These are phyloP conservation scores for Lactarius indigo DNA, from an alignment of 768 basidiomycete species.

Conservation along the genomic window DNA sequence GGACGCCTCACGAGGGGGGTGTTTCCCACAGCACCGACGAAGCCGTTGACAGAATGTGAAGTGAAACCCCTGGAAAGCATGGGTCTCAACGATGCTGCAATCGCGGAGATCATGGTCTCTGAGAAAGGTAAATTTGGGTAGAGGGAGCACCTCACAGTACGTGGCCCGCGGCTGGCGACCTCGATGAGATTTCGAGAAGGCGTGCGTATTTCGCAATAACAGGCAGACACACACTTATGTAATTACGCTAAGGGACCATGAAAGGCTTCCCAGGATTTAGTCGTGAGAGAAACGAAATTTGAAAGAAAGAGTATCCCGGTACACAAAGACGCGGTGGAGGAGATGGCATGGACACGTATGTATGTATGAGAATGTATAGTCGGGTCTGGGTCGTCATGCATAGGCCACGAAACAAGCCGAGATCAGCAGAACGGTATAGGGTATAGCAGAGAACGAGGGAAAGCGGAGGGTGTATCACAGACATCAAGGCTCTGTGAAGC, in stretches of 20 bases:
- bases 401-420: conserved; percentile 18
- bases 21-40: conserved; percentile 86
- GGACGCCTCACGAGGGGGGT: conserved; percentile 76
- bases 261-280: neutral
- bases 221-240: conserved; percentile 4
- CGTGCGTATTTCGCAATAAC: neutral
- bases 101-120: conserved; percentile 9
- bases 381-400: conserved; percentile 18
- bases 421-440: conserved; percentile 29
- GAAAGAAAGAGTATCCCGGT: conserved; percentile 7
- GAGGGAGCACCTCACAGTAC: neutral
- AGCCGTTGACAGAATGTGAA: conserved; percentile 57
- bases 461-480: conserved; percentile 1
- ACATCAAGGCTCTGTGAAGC: conserved; percentile 17
- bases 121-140: neutral
- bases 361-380: conserved; percentile 13
- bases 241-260: neutral
- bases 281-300: conserved; percentile 1
- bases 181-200: neutral
- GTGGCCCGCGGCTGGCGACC: neutral
- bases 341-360: conserved; percentile 15
- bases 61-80: conserved; percentile 31
- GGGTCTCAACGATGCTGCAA: neutral
- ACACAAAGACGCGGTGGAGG: conserved; percentile 1
- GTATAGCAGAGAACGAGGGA: conserved; percentile 26